Evolutionary conservation across 2,329 filamentous ascomycete species (phyloP), one percentile per base, ranked within the genome.

Genomic region (Cladophialophora exuberans): DNA sequence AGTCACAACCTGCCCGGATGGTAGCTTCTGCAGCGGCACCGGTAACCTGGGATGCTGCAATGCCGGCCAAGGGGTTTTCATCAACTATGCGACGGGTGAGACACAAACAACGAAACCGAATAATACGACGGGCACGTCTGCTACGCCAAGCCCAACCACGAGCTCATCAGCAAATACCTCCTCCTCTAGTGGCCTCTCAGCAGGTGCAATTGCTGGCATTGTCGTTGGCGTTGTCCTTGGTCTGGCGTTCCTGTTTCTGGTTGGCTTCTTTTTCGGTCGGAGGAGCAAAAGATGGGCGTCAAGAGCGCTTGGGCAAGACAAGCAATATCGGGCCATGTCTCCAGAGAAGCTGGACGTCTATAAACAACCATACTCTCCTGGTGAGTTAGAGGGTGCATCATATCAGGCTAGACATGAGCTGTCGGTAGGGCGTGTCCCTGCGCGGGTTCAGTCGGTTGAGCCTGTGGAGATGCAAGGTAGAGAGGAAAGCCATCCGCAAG

Each of bases 391-490:
- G 13, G 13, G 28, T 31, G 13, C 28, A 31, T 13, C 28, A 31
- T 7, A 6, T 13, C 13, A 13, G 28, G 7, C 28, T 13, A 31
- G 28, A 31, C 28, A 31, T 31, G 28, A 31, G 28, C 13, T 31
- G 28, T 13, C 28, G 6, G 28, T 13, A 6, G 7, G 13, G 28
- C 28, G 13, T 31, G 13, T 31, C 6, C 7, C 28, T 13, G 28
- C 6, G 13, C 13, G 6, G 13, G 28, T 7, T 31, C 28, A 31
- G 7, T 30, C 25, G 17, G 20, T 23, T 9, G 26, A 28, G 10
- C 35, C 28, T 23, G 28, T 15, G 17, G 13, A 49, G 25, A 63
- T 31, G 28, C 13, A 13, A 31, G 30, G 30, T 23, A 25, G 17
- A 23, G 18, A 6, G 18, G 17, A n/a, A 41, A 22, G 36, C n/a